phyloP scores from a whole-genome alignment of 2,329 filamentous ascomycete genomes.

The Drechslera avenae region DNA sequence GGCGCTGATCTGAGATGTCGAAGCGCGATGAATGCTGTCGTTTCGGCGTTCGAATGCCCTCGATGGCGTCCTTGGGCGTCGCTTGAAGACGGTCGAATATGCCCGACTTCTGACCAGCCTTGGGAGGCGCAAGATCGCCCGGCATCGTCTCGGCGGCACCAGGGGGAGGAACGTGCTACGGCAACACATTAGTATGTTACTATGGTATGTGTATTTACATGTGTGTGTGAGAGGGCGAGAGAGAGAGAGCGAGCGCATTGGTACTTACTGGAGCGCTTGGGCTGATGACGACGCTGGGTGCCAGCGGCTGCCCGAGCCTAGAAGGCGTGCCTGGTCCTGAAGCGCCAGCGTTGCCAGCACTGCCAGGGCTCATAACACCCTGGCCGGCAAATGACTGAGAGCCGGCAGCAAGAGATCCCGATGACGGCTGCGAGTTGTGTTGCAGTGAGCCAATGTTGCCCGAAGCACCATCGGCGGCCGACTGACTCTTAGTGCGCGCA shows the following conservation, averaged over 20 bases:
- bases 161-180: conserved; percentile 85
- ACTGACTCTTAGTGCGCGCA: conserved; percentile 78
- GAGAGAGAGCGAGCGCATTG: background rate
- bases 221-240: too few species aligned
- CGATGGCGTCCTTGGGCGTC: conserved; percentile 94
- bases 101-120: conserved; percentile 85
- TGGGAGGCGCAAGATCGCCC: conserved; percentile 91
- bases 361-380: conserved; percentile 38
- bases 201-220: background rate
- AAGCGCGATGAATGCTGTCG: conserved; percentile 97
- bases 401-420: conserved; percentile 36
- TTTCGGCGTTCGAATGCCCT: conserved; percentile 92
- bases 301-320: conserved; percentile 66
- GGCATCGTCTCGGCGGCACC: conserved; percentile 98
- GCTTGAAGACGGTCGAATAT: conserved; percentile 89
- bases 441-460: conserved; percentile 34
- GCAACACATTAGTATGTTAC: conserved; percentile 7
- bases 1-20: conserved; percentile 89
- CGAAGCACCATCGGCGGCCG: conserved; percentile 47
- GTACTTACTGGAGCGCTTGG: conserved; percentile 74
- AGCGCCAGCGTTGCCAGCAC: conserved; percentile 55
- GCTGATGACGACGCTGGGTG: conserved; percentile 91
- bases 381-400: conserved; percentile 43
- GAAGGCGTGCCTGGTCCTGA: conserved; percentile 61
- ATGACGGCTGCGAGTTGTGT: conserved; percentile 38